These are phyloP conservation scores for Pelagophyceae sp. DNA, from an alignment of 352 stramenopile genomes.

Conservation along the genomic window DNA sequence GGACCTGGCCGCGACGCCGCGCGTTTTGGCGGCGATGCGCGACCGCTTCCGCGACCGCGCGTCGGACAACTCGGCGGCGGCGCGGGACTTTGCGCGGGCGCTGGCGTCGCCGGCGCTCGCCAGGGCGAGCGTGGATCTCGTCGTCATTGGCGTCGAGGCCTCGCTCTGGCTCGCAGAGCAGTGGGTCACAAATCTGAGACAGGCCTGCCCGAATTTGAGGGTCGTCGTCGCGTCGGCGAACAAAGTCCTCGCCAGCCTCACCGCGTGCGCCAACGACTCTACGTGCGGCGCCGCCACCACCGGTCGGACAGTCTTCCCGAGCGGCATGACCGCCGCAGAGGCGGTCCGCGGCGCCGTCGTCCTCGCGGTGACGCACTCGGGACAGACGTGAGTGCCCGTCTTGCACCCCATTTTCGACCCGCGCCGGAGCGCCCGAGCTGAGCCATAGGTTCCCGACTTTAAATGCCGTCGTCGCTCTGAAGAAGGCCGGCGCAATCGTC, in stretches of 20 bases:
- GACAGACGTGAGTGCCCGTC: conserved; percentile 26
- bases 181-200: conserved; percentile 29
- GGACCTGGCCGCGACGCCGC: neutral
- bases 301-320: conserved; percentile 12
- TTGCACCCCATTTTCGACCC: neutral
- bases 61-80: neutral
- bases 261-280: neutral
- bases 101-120: neutral
- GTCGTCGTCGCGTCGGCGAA: conserved; percentile 27
- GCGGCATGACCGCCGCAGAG: neutral
- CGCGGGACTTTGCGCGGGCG: neutral
- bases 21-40: neutral
- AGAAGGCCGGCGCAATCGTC: neutral
- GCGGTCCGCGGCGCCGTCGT: conserved; percentile 12
- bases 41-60: neutral
- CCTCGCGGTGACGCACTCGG: conserved; percentile 29
- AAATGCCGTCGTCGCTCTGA: conserved; percentile 25
- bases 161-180: conserved; percentile 38
- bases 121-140: conserved; percentile 16
- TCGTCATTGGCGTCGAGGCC: conserved; percentile 31
- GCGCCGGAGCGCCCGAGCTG: too few relatives aligned
- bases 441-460: conserved; percentile 37
- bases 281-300: conserved; percentile 13
- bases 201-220: conserved; percentile 29
- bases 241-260: conserved; percentile 24